Base-by-base conservation (phyloP, 2,329 filamentous ascomycete genomes). In the Ilyonectria sp. region DNA sequence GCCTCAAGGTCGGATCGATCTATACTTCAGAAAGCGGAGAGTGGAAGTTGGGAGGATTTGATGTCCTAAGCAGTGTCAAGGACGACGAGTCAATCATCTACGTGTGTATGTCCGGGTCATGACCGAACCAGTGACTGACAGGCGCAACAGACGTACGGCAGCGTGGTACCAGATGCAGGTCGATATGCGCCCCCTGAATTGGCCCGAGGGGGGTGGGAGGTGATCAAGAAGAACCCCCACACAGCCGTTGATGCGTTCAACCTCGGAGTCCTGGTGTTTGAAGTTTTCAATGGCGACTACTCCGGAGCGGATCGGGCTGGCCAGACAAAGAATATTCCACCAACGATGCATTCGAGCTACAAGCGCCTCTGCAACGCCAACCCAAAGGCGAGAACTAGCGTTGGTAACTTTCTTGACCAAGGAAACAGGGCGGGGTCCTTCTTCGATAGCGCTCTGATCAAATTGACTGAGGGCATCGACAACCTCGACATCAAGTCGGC, bases 21-120 rank as follows among this genome's bases (percentile, higher is more conserved):
- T 99, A 95, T 81, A 96, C 94, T 4, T 94, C 94, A 68, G 95
- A 98, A 78, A 98, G 96, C 77, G 96, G 96, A 65, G 96, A 99
- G 82, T 99, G 96, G 96, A 98, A 97, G 78, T 84, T 99, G 2
- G 95, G 93, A 21, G 96, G 96, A 1, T 97, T 99, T 74, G 96
- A 99, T 73, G 89, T 97, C 6, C 81, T 98, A 66, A 98, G 95
- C 82, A 98, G 93, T 43, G 91, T 98, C 83, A 98, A 98, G 76
- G 96, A 98, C 64, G 95, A 98, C 69, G 94, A 98, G 74, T 94
- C 95, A 10, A 86, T 97, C 54, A 95, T 99, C 77, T 98, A 97
- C 78, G 92, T 94, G 35, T 65, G 80, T 71, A 9, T 8, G 6
- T 5, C 35, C 7, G 21, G 4, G 17, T 11, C 19, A 3, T 7